Percentiles rank a stretch among this genome's conserved stretches.
These are phyloP conservation scores for Eleusine indica DNA, from an alignment of 176 grass and related monocot genomes.

Conservation along the genomic window DNA sequence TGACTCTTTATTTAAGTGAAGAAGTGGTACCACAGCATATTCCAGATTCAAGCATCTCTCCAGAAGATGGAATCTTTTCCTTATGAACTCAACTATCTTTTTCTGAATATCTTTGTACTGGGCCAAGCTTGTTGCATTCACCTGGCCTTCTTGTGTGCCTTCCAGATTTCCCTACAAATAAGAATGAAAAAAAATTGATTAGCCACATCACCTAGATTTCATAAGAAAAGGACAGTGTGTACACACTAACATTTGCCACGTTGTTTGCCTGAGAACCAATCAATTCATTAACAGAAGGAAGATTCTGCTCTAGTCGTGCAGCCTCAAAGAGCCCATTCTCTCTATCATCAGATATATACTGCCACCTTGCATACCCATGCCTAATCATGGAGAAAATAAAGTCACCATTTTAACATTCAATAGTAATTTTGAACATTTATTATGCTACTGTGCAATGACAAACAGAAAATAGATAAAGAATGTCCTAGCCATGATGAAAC, in stretches of 20 bases:
- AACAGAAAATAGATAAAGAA: constrained; percentile 8
- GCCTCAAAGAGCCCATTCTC: constrained; percentile 70
- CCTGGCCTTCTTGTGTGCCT: constrained; percentile 54
- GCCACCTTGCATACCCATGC: constrained; percentile 99
- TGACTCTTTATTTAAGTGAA: constrained; percentile 17
- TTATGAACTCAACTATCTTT: constrained; percentile 88
- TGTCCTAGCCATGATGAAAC: neutral
- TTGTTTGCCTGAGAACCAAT: constrained; percentile 55
- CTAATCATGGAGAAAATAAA: constrained; percentile 36
- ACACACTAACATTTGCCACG: constrained; percentile 54
- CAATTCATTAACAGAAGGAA: constrained; percentile 64
- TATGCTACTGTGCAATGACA: neutral
- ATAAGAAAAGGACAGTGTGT: constrained; percentile 12
- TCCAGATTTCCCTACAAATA: constrained; percentile 76
- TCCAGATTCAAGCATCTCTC: constrained; percentile 91
- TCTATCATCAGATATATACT: constrained; percentile 89
- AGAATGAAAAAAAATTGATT: constrained; percentile 8
- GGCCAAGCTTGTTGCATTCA: constrained; percentile 45
- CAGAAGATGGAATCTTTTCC: constrained; percentile 90
- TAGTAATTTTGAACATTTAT: constrained; percentile 17
- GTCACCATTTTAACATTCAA: constrained; percentile 27
- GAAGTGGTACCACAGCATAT: constrained; percentile 78
- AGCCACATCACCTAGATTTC: constrained; percentile 8
- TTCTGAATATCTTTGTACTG: constrained; percentile 86
- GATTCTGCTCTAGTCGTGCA: constrained; percentile 75